Conservation (phyloP, 306 rosid species). For the Medicago arabica region DNA sequence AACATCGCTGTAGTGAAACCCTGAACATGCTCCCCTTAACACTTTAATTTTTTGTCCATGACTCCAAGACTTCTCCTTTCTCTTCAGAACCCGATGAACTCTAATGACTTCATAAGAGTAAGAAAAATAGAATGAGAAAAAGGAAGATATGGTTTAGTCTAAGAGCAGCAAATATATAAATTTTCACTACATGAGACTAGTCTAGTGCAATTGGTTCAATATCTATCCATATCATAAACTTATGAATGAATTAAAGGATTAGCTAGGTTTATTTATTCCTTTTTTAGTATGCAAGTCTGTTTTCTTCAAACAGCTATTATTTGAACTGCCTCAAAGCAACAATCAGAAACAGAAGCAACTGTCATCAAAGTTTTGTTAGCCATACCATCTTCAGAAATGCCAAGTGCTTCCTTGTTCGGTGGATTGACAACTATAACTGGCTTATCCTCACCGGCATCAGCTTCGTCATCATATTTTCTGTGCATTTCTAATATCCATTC, state of each 20-base stretch:
- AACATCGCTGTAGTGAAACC: constrained; percentile 46
- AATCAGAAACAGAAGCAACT: constrained; percentile 8
- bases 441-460: constrained; percentile 59
- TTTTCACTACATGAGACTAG: neutral
- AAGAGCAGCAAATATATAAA: neutral
- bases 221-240: neutral
- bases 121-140: neutral
- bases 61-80: constrained; percentile 56
- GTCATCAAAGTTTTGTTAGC: neutral
- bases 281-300: neutral
- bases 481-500: constrained; percentile 72
- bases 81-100: constrained; percentile 53
- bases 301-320: constrained; percentile 4
- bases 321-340: constrained; percentile 5
- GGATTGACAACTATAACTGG: constrained; percentile 55
- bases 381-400: constrained; percentile 59
- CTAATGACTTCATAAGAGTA: constrained; percentile 50
- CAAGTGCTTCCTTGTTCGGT: constrained; percentile 50
- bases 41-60: constrained; percentile 60
- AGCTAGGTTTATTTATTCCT: neutral
- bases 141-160: neutral
- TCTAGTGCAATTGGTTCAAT: constrained; percentile 1
- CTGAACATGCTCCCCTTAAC: constrained; percentile 64
- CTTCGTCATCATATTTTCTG: constrained; percentile 55
- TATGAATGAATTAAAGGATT: neutral